Conservation (phyloP, 208 protist species). For the Leishmania tarentolae region DNA sequence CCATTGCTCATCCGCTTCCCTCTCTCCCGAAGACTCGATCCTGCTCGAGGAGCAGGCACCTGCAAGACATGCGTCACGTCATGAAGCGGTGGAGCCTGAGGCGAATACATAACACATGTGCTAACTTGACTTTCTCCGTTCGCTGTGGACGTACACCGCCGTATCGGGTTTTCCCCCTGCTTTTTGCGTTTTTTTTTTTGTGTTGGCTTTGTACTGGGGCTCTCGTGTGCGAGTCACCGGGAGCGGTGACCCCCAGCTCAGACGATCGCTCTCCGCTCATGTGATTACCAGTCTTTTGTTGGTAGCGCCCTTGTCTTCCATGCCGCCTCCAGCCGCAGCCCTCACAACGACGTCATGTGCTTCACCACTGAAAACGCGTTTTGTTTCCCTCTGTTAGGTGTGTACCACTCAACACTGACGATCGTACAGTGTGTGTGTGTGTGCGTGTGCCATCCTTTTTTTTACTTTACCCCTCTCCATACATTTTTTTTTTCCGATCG, state of each 20-base stretch:
- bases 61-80: background rate
- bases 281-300: background rate
- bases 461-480: background rate
- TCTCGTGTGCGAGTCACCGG: background rate
- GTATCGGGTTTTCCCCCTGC: background rate
- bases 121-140: background rate
- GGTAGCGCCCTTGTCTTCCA: background rate
- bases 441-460: background rate
- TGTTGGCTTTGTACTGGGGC: background rate
- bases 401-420: background rate
- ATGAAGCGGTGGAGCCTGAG: background rate
- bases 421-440: background rate
- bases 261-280: background rate
- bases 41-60: background rate
- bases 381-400: background rate
- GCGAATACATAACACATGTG: background rate
- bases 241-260: background rate
- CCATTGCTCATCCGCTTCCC: background rate
- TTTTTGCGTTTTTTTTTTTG: background rate
- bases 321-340: background rate
- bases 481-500: background rate
- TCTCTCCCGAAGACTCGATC: background rate
- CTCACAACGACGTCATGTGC: background rate
- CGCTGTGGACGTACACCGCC: background rate
- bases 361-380: background rate